phyloP scores from a whole-genome alignment of 129 eudicot genomes.

The Dittrichia graveolens region DNA sequence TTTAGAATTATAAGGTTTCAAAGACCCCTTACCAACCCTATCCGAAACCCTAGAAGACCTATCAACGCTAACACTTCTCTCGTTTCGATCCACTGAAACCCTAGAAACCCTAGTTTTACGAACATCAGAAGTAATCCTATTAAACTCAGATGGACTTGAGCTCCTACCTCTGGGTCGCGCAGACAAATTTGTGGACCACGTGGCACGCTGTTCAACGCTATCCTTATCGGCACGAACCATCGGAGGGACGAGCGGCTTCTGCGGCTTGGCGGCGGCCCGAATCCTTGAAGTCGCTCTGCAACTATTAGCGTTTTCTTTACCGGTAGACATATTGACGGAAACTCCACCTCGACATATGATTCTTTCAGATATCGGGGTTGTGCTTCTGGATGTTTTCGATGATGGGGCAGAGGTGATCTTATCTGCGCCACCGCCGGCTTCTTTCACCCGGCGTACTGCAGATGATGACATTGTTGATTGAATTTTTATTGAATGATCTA shows the following conservation, averaged over 20 bases:
- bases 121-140: slow-evolving; percentile 42
- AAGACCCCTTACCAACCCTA: slow-evolving; percentile 21
- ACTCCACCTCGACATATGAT: slow-evolving; percentile 17
- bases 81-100: slow-evolving; percentile 46
- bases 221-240: slow-evolving; percentile 38
- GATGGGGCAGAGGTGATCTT: slow-evolving; percentile 40
- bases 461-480: slow-evolving; percentile 48
- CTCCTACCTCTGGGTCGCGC: slow-evolving; percentile 86
- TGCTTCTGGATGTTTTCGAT: slow-evolving; percentile 43
- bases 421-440: slow-evolving; percentile 41
- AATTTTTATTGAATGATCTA: background rate
- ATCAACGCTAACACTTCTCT: slow-evolving; percentile 40
- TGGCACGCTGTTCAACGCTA: slow-evolving; percentile 42
- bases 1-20: slow-evolving; percentile 29
- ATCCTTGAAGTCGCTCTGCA: slow-evolving; percentile 50
- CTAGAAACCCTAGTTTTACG: slow-evolving; percentile 52
- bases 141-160: slow-evolving; percentile 77
- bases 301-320: slow-evolving; percentile 61
- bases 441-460: slow-evolving; percentile 63
- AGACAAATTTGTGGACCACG: slow-evolving; percentile 50
- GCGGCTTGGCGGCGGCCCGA: slow-evolving; percentile 42
- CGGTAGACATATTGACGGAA: slow-evolving; percentile 43
- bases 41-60: slow-evolving; percentile 37
- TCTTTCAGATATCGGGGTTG: slow-evolving; percentile 57
- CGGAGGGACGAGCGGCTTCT: slow-evolving; percentile 59